Evolutionary conservation across 1,284 basidiomycete genomes (phyloP).

Genomic region (Mycena citricolor): DNA sequence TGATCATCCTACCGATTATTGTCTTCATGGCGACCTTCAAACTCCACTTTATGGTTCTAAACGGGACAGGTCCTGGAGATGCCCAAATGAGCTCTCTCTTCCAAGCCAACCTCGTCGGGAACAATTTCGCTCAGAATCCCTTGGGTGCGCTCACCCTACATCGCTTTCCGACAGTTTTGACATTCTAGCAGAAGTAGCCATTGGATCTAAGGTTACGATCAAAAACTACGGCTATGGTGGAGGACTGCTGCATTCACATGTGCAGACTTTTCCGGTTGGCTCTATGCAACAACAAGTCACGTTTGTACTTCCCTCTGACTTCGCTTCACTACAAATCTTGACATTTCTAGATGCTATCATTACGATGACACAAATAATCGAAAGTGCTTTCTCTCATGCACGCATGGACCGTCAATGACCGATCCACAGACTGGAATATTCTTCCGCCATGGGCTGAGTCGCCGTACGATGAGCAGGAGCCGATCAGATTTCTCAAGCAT

Average conservation of each 20-base stretch:
- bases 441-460: conserved; percentile 81
- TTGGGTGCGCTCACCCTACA: conserved; percentile 53
- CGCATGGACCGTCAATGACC: too few relatives aligned
- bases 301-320: too few relatives aligned
- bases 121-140: conserved; percentile 88
- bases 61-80: conserved; percentile 93
- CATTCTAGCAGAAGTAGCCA: conserved; percentile 70
- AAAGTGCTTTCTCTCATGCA: too few relatives aligned
- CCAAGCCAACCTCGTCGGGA: conserved; percentile 95
- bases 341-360: conserved; percentile 98
- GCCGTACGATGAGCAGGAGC: conserved; percentile 44
- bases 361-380: conserved; percentile 99
- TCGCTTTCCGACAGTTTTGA: conserved; percentile 7
- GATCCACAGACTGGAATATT: conserved; percentile 86
- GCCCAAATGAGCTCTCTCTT: conserved; percentile 98
- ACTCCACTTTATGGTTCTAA: conserved; percentile 92
- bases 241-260: conserved; percentile 93
- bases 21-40: conserved; percentile 97
- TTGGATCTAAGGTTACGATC: conserved; percentile 88
- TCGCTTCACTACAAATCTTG: too few relatives aligned
- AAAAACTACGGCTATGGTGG: conserved; percentile 99
- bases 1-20: conserved; percentile 87
- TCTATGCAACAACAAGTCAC: conserved; percentile 96
- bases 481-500: conserved; percentile 73
- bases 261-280: conserved; percentile 92